Evolutionary conservation across 129 eudicot genomes (phyloP).

Genomic region (Solidago caesia): DNA sequence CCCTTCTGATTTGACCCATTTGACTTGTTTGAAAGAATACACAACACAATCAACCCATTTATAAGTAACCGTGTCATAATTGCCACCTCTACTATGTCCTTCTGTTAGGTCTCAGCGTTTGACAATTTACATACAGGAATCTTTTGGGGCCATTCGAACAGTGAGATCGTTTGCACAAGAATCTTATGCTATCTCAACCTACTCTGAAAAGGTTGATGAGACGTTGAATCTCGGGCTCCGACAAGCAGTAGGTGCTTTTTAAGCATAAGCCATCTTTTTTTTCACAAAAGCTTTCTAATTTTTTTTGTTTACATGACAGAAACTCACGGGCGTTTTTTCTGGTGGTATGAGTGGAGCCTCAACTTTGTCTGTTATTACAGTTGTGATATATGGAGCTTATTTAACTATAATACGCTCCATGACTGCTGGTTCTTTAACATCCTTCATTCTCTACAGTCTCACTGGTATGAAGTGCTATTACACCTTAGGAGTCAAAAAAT

Average conservation of each 20-base stretch:
- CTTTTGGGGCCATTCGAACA: conserved; percentile 49
- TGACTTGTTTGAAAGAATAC: neutral
- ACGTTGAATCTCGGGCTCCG: conserved; percentile 48
- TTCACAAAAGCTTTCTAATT: neutral
- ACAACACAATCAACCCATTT: neutral
- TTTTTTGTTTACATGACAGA: conserved; percentile 29
- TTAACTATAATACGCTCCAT: conserved; percentile 42
- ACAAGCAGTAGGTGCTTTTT: conserved; percentile 39
- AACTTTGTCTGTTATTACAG: conserved; percentile 47
- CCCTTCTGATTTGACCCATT: neutral
- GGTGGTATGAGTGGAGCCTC: conserved; percentile 58
- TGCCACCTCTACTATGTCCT: neutral
- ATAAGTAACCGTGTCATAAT: neutral
- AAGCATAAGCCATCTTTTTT: conserved; percentile 1
- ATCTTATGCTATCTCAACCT: conserved; percentile 40
- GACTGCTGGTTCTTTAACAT: conserved; percentile 54
- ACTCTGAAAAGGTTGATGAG: conserved; percentile 54
- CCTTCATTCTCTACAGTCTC: conserved; percentile 55
- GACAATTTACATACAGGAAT: conserved; percentile 29
- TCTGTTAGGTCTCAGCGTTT: neutral
- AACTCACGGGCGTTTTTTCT: conserved; percentile 45
- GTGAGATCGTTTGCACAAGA: conserved; percentile 52
- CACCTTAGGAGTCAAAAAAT: neutral
- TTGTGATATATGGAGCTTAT: conserved; percentile 51
- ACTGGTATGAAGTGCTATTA: conserved; percentile 28